Conservation (phyloP, 78 protist genomes). For the Dictyostelium purpureum region DNA sequence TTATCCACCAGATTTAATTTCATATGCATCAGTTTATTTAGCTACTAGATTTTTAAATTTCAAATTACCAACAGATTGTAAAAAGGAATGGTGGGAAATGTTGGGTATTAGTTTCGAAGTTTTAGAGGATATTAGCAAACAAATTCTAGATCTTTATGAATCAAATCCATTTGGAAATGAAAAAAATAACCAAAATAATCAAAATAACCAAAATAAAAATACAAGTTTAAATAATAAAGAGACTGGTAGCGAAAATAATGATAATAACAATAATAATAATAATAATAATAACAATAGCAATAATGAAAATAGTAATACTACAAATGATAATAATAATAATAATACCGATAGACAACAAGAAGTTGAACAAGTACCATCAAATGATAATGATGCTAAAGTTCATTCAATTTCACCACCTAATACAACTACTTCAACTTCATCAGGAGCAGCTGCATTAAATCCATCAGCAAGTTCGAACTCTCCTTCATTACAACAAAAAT, state of each 20-base stretch:
- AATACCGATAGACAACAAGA: not conserved
- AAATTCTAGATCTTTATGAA: slow-evolving; percentile 71
- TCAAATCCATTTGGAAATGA: not conserved
- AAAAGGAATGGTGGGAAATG: slow-evolving; percentile 74
- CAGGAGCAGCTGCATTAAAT: not conserved
- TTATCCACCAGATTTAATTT: slow-evolving; percentile 67
- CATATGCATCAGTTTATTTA: slow-evolving; percentile 63
- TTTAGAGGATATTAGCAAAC: slow-evolving; percentile 49
- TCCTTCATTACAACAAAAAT: too few species aligned
- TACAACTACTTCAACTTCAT: not conserved
- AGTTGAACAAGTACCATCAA: not conserved
- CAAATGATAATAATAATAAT: not conserved
- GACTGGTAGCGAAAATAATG: too few species aligned
- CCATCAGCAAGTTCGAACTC: not conserved
- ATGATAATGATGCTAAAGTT: not conserved
- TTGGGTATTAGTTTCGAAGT: slow-evolving; percentile 36
- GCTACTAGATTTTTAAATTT: slow-evolving; percentile 68
- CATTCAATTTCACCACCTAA: not conserved
- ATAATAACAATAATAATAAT: not conserved
- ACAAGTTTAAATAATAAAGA: too few species aligned
- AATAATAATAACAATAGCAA: not conserved
- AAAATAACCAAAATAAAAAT: not conserved
- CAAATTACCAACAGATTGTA: slow-evolving; percentile 7
- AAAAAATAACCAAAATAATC: not conserved
- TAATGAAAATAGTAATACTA: not conserved